Evolutionary conservation across 352 stramenopile species (phyloP), one percentile per base, ranked within the genome.

Genomic region (Elongisporangium senticosum): DNA sequence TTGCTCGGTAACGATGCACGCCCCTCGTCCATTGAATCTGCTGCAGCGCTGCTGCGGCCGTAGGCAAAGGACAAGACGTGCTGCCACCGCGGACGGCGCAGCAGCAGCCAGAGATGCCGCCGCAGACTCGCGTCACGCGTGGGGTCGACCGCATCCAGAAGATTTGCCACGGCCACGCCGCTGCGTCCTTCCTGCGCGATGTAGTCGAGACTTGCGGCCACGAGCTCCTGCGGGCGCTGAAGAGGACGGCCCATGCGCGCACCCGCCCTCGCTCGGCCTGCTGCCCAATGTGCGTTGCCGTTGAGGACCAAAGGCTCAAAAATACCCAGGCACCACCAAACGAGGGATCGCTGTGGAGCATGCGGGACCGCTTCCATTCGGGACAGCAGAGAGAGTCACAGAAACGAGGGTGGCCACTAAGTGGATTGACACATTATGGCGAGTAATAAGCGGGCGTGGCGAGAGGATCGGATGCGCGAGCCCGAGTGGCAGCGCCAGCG

Each of bases 141-240:
- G 7, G 76, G 70, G 8, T 89, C 77, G 8, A 85, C 58, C 14
- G 55, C 64, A 20, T 68, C 65, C 50, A 91, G 73, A 4, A 91
- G 49, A 7, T 53, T 55, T 7, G 57, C 43, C 0, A 91, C 37
- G 2, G 72, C 68, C 10, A 88, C 51, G 15, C 83, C 83, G 0
- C 60, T 51, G 22, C 65, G 56, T 13, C 83, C 79, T 61, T 87
- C 83, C 0, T 90, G 68, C 23, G 83, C 74, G 21, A 90, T 67
- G 61, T 83, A 62, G 64, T 92, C 79, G 64, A 90, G 74, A 39
- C 75, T 83, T 4, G 70, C 68, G 33, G 79, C 79, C 40, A 75
- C 74, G 48, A 91, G 67, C 65, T 77, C 71, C 20, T 69, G 67
- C 24, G 75, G 72, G 7, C 65, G 72, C 62, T 43, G 33, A 43